A percentile compares a stretch with the other conserved stretches of the same genome.
Evolutionary conservation across 257 asterid genomes (phyloP).

Genomic region (Anisodus tanguticus): DNA sequence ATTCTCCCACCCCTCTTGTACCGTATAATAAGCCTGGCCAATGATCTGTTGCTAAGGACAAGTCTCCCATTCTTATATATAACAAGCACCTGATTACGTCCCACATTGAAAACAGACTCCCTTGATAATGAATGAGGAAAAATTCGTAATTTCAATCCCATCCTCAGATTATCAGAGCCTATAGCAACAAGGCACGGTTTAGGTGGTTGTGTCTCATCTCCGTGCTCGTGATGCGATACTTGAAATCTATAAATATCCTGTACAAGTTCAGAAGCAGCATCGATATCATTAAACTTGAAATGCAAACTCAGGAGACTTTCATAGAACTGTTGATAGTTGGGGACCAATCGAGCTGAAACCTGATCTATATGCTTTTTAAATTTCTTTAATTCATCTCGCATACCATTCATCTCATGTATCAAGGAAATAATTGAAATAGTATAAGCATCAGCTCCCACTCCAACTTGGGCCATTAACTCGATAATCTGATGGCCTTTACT

Average conservation of each 20-base stretch:
- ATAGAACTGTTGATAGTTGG: conserved; percentile 67
- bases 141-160: conserved; percentile 62
- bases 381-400: conserved; percentile 75
- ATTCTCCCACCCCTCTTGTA: conserved; percentile 62
- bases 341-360: conserved; percentile 45
- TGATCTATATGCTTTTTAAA: conserved; percentile 57
- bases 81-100: conserved; percentile 49
- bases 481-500: conserved; percentile 66
- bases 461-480: conserved; percentile 75
- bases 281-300: conserved; percentile 74
- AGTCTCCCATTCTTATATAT: conserved; percentile 58
- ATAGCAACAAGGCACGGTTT: conserved; percentile 55
- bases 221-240: conserved; percentile 30
- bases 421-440: conserved; percentile 62
- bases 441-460: conserved; percentile 73
- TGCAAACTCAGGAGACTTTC: conserved; percentile 69
- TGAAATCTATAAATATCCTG: conserved; percentile 44
- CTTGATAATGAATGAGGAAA: conserved; percentile 53
- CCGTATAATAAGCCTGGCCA: conserved; percentile 60
- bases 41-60: conserved; percentile 61
- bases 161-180: conserved; percentile 67
- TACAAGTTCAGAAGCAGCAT: conserved; percentile 71
- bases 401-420: conserved; percentile 71
- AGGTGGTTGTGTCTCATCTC: conserved; percentile 37
- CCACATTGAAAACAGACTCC: conserved; percentile 55